Conservation (phyloP, 495 filamentous ascomycete genomes). For the Lepidopterella palustris region DNA sequence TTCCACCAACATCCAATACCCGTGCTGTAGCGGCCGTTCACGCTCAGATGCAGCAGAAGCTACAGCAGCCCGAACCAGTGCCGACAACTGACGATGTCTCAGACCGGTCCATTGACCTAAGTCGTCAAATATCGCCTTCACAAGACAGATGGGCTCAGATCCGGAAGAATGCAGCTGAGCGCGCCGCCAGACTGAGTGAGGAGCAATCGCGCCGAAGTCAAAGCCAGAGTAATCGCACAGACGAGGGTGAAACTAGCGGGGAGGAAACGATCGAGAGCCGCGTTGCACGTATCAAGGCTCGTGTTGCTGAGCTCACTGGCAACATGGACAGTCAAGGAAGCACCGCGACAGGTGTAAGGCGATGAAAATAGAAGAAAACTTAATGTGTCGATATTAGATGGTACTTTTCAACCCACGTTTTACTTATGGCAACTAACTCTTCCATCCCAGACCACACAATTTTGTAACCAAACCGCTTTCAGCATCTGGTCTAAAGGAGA, state of each 20-base stretch:
- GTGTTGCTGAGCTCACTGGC: constrained; percentile 88
- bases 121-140: constrained; percentile 8
- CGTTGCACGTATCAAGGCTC: constrained; percentile 94
- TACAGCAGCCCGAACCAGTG: not conserved
- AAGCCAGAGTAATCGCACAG: constrained; percentile 50
- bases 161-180: constrained; percentile 82
- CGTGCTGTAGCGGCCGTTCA: not conserved
- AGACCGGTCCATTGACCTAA: constrained; percentile 21
- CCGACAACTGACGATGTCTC: constrained; percentile 20
- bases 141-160: constrained; percentile 75
- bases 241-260: constrained; percentile 82
- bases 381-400: not conserved
- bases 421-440: not conserved
- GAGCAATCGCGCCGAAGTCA: constrained; percentile 50
- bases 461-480: not conserved
- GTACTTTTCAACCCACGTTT: not conserved
- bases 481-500: too few species aligned
- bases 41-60: constrained; percentile 7
- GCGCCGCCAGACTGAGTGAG: constrained; percentile 54
- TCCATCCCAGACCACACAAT: not conserved
- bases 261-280: constrained; percentile 98
- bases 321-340: constrained; percentile 52
- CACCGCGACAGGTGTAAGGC: not conserved
- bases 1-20: not conserved
- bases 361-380: too few species aligned